Conservation (phyloP, 768 basidiomycete genomes). For the Amanita polypyramis region DNA sequence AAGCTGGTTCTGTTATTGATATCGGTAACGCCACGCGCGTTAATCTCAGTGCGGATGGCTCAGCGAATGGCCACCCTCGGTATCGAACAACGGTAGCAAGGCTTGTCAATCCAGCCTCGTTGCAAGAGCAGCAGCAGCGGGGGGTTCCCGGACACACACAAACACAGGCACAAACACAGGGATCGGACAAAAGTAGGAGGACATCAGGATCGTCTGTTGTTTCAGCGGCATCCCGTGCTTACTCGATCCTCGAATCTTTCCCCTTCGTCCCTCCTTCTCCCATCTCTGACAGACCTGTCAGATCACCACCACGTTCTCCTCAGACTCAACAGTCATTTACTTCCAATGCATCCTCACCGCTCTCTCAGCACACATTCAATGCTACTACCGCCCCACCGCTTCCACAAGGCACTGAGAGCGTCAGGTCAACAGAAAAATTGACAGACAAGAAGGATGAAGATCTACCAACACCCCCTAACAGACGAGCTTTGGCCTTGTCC, state of each 20-base stretch:
- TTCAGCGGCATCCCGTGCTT: conserved; percentile 61
- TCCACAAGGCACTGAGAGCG: conserved; percentile 19
- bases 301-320: conserved; percentile 70
- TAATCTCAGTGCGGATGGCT: conserved; percentile 33
- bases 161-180: conserved; percentile 46
- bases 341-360: conserved; percentile 46
- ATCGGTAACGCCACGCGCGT: conserved; percentile 60
- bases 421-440: neutral
- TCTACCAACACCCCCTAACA: conserved; percentile 45
- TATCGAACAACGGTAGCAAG: conserved; percentile 56
- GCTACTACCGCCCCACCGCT: conserved; percentile 29
- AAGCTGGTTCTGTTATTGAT: conserved; percentile 46
- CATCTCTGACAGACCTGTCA: conserved; percentile 69
- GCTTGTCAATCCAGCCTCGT: conserved; percentile 39
- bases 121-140: conserved; percentile 56
- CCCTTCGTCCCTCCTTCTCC: conserved; percentile 87
- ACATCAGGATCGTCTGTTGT: conserved; percentile 58
- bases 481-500: conserved; percentile 60
- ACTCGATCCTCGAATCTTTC: conserved; percentile 81
- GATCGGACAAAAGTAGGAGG: conserved; percentile 34
- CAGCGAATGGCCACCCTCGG: conserved; percentile 27
- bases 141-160: conserved; percentile 52
- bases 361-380: conserved; percentile 39
- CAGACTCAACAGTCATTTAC: conserved; percentile 47
- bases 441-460: conserved; percentile 10